phyloP scores from a whole-genome alignment of 352 stramenopile species.

The Phytophthora lateralis region DNA sequence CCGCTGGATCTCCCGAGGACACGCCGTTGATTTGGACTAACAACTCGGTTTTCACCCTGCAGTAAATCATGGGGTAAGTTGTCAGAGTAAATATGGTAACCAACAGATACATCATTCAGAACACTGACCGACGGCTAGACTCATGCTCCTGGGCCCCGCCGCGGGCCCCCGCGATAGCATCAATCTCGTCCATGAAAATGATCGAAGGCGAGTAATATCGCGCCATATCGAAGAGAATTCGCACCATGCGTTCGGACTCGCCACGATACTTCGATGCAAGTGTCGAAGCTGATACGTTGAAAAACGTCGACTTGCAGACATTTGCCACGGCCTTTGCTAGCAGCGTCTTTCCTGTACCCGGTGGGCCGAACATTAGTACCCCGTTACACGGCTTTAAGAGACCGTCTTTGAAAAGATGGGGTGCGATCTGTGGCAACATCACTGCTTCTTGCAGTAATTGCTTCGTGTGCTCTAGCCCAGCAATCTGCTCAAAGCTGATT shows the following conservation, averaged over 20 bases:
- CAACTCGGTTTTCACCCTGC: constrained; percentile 96
- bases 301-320: constrained; percentile 97
- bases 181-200: constrained; percentile 99
- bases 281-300: constrained; percentile 95
- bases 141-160: constrained; percentile 84
- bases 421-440: constrained; percentile 85
- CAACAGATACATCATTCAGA: neutral
- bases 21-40: constrained; percentile 98
- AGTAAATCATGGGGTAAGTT: neutral
- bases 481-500: constrained; percentile 82
- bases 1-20: constrained; percentile 41
- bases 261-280: constrained; percentile 95
- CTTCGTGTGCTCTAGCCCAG: constrained; percentile 82
- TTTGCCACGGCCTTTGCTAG: constrained; percentile 91
- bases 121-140: constrained; percentile 68
- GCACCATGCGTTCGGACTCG: constrained; percentile 95
- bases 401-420: constrained; percentile 87
- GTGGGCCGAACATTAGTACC: constrained; percentile 87
- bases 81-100: too few relatives aligned
- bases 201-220: constrained; percentile 96
- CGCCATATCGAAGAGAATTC: constrained; percentile 98
- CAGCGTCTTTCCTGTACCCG: constrained; percentile 91
- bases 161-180: constrained; percentile 88
- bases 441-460: constrained; percentile 83
- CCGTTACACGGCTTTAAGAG: constrained; percentile 83